Evolutionary conservation across 2,329 filamentous ascomycete species (phyloP), one percentile per base, ranked within the genome.

Genomic region (Metarhizium robertsii): DNA sequence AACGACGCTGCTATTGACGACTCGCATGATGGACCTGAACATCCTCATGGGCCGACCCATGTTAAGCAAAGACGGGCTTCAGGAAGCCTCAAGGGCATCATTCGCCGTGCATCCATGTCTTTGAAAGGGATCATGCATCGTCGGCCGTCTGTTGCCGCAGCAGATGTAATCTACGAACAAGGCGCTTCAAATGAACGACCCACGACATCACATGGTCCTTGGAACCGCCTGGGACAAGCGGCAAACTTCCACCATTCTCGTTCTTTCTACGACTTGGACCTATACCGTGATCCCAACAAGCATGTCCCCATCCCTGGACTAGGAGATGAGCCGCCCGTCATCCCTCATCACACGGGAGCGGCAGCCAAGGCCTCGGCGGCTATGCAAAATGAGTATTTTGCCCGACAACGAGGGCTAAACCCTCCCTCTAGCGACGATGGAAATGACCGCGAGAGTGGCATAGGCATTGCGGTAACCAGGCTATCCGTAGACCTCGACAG

Each of bases 371-470:
- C 83, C 7, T 78, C 82, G 0, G 81, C 79, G 3, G 82, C 80
- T 11, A 73, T 81, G 55, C 80, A 84, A 61, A 83, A 83, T 61
- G 78, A 82, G 53, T 74, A 71, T 49, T 61, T 75, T 6, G 67
- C 66, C 4, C 65, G 68, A 46, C 58, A 71, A 67, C 70, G 73
- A 52, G 75, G 76, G 69, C 64, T 80, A 7, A 65, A 72, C 8
- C 67, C 70, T 4, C 61, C 66, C 20, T 62, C 64, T 2, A 67
- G 66, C 36, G 77, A 81, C 2, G 77, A 79, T 18, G 71, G 70
- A 50, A 81, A 78, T 59, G 82, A 86, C 60, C 73, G 77, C 30
- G 83, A 86, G 68, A 86, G 84, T 61, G 83, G 83, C 20, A 84
- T 86, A 53, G 82, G 81, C 36, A 85, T 86, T 52, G 73, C 76